These are phyloP conservation scores for Bacidia rubella DNA, from an alignment of 495 filamentous ascomycete genomes.

Conservation along the genomic window DNA sequence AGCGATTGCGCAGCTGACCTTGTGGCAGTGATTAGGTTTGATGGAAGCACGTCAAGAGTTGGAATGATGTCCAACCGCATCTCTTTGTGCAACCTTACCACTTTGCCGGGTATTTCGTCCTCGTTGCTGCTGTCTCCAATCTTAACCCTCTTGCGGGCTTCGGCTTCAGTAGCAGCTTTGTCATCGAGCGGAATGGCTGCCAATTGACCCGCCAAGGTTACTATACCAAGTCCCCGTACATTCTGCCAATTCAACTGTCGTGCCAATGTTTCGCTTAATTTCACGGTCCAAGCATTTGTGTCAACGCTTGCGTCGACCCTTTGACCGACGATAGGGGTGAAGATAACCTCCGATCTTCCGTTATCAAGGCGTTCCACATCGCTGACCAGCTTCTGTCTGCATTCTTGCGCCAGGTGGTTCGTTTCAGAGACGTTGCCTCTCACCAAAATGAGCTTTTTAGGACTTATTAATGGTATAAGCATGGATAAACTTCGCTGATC, in stretches of 20 bases:
- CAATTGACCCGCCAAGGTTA: constrained; percentile 64
- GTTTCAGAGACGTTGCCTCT: constrained; percentile 71
- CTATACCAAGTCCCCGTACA: constrained; percentile 75
- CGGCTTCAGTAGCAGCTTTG: constrained; percentile 27
- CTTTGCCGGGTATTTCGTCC: constrained; percentile 17
- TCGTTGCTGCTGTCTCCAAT: constrained; percentile 33
- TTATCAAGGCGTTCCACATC: constrained; percentile 30
- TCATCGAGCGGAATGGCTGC: constrained; percentile 23
- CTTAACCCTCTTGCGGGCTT: constrained; percentile 52
- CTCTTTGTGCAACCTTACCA: constrained; percentile 19
- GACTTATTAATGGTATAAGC: constrained; percentile 87
- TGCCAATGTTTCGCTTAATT: constrained; percentile 68
- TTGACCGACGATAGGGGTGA: constrained; percentile 60
- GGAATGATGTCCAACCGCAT: constrained; percentile 30
- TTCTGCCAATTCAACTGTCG: constrained; percentile 88
- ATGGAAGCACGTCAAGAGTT: constrained; percentile 63
- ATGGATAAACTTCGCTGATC: constrained; percentile 86
- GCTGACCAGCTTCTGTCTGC: constrained; percentile 54
- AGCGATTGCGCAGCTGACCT: constrained; percentile 72
- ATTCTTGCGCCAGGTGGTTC: constrained; percentile 59
- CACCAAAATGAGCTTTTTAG: constrained; percentile 81
- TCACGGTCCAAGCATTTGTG: constrained; percentile 93
- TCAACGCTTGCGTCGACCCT: constrained; percentile 84
- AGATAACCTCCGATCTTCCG: constrained; percentile 43
- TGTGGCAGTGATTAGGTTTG: constrained; percentile 61